Conservation (phyloP, 2,329 filamentous ascomycete species). For the Karstenula rhodostoma region DNA sequence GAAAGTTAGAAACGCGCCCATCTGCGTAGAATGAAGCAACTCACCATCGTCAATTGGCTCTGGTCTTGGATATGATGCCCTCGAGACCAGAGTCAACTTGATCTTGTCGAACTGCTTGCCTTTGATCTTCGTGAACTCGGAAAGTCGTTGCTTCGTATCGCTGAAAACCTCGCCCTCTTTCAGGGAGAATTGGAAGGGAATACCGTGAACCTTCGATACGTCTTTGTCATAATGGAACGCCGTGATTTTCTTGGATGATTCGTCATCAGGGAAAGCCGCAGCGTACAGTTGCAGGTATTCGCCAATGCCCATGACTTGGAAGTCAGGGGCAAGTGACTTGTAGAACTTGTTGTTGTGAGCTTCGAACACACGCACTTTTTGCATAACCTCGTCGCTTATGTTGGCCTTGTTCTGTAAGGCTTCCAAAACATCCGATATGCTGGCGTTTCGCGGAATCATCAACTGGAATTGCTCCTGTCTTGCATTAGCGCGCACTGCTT, state of each 20-base stretch:
- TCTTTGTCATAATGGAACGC: constrained; percentile 96
- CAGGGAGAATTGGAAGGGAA: constrained; percentile 90
- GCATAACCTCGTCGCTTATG: constrained; percentile 77
- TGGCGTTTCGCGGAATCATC: constrained; percentile 86
- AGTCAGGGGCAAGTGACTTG: constrained; percentile 75
- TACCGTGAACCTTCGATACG: constrained; percentile 80
- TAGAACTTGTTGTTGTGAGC: constrained; percentile 83
- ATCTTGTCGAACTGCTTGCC: constrained; percentile 99
- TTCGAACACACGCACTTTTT: constrained; percentile 82
- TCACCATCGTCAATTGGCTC: constrained; percentile 88
- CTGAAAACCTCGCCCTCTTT: constrained; percentile 85
- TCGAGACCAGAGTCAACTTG: constrained; percentile 83
- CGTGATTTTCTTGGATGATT: constrained; percentile 72
- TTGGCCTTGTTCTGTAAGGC: constrained; percentile 82
- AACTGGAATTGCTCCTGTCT: constrained; percentile 78
- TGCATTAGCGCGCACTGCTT: constrained; percentile 21
- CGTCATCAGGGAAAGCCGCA: constrained; percentile 79
- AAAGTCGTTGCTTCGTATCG: constrained; percentile 93
- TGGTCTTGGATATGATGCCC: constrained; percentile 74
- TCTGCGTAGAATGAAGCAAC: constrained; percentile 38
- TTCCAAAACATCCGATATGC: constrained; percentile 78
- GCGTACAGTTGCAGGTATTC: constrained; percentile 86
- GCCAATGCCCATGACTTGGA: constrained; percentile 80
- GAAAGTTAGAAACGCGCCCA: constrained; percentile 20
- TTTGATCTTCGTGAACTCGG: constrained; percentile 91